Base-by-base conservation (phyloP, 345 rosid species). In the Zanthoxylum bungeanum region DNA sequence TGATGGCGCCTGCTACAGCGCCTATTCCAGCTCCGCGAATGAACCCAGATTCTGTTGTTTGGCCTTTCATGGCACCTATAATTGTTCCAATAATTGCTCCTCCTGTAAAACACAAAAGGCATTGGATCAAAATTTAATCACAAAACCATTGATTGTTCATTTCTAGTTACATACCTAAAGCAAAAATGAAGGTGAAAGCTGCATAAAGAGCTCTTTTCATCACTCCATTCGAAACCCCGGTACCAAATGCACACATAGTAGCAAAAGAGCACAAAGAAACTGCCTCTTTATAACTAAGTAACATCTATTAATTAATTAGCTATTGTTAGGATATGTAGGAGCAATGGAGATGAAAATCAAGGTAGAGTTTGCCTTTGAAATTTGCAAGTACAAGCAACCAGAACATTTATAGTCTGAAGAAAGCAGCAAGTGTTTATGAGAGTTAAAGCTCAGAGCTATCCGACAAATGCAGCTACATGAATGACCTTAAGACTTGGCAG, bases 21-120 rank as follows among this genome's bases (percentile, higher is more conserved):
- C 98, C 96, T 11, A 88, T 81, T 70, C 85, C 80, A 14, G 92
- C 85, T 3, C 98, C 97, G 11, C 78, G 82, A 30, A 87, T 60
- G 70, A 85, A 80, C 37, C 97, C 96, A 0, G 90, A 85, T 80
- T 89, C 93, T 46, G 97, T 89, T 24, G 93, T 93, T 73, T 91
- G 97, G 16, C 98, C 97, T 84, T 91, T 91, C 58, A 80, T 73
- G 77, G 96, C 89, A 76, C 98, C 98, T 46, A 80, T 76, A 8
- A 89, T 40, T 34, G 75, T 71, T 57, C 97, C 97, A 70, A 93
- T 89, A 24, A 85, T 52, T 52, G 88, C 85, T 24, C 96, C 90
- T 60, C 85, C 98, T 93, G 50, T 56, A 65, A 51, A 50, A 46
- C 39, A 44, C n/a, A 11, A 51, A 24, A 4, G 16, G n/a, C 37